Evolutionary conservation across 495 filamentous ascomycete species (phyloP).

Genomic region (Lepidopterella palustris): DNA sequence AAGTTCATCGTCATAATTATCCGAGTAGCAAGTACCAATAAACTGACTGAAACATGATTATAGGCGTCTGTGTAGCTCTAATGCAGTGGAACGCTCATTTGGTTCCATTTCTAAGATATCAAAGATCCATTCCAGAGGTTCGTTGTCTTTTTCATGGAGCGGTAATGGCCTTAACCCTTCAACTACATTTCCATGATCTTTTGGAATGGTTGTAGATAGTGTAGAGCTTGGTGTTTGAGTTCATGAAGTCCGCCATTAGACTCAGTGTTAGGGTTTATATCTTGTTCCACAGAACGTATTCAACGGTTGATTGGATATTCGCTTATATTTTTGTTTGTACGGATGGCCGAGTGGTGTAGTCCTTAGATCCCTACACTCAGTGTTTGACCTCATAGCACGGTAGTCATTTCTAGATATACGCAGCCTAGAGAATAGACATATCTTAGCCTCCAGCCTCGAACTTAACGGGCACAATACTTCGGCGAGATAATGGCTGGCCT

Average conservation of each 20-base stretch:
- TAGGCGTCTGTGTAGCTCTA: background rate
- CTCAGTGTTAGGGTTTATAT: no score
- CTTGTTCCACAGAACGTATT: no score
- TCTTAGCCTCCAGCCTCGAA: background rate
- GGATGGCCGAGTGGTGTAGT: no score
- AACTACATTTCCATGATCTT: background rate
- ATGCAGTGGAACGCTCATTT: background rate
- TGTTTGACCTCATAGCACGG: background rate
- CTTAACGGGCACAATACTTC: background rate
- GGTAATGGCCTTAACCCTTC: background rate
- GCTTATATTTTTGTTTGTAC: background rate
- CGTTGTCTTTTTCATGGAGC: background rate
- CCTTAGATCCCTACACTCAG: no score
- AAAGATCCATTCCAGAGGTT: background rate
- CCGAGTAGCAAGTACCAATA: background rate
- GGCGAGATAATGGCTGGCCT: background rate
- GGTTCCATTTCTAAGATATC: background rate
- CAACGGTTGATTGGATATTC: background rate
- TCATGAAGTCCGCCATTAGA: no score
- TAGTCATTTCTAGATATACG: background rate
- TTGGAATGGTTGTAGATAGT: no score
- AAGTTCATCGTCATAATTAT: background rate
- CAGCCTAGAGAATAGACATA: background rate
- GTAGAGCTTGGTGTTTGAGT: no score
- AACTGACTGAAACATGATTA: background rate